Evolutionary conservation across 495 filamentous ascomycete species (phyloP).

Genomic region (Entonaema liquescens): DNA sequence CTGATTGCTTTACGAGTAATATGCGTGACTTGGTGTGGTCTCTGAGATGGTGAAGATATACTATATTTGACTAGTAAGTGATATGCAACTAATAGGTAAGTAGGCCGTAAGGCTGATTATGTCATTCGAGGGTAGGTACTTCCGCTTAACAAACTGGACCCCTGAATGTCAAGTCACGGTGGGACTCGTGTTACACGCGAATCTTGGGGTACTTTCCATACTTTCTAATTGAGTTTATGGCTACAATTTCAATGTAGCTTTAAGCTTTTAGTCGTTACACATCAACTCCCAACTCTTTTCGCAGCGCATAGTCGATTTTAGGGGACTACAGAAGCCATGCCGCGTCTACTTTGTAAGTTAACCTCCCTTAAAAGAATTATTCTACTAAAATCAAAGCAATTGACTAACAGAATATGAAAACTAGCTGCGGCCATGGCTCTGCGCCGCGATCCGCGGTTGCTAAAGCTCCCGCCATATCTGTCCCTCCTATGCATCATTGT

Average conservation of each 20-base stretch:
- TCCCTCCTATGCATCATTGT: conserved; percentile 88
- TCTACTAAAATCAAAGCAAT: background rate
- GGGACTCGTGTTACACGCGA: conserved; percentile 16
- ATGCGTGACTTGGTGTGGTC: background rate
- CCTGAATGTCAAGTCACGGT: conserved; percentile 36
- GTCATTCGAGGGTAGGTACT: conserved; percentile 10
- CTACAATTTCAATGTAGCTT: conserved; percentile 21
- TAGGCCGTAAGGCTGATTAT: conserved; percentile 31
- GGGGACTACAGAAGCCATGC: conserved; percentile 36
- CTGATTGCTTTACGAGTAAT: background rate
- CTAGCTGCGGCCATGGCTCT: conserved; percentile 61
- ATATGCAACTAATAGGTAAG: conserved; percentile 28
- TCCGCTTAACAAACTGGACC: conserved; percentile 24
- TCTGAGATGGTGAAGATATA: too few relatives aligned
- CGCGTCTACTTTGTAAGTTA: conserved; percentile 47
- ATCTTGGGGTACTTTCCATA: background rate
- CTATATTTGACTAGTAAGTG: background rate
- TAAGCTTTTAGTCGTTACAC: conserved; percentile 2
- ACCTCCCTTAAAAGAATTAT: background rate
- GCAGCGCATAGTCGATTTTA: background rate
- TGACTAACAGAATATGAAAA: conserved; percentile 17
- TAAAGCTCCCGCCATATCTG: conserved; percentile 80
- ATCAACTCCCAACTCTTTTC: background rate
- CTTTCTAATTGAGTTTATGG: background rate
- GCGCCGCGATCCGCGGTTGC: conserved; percentile 72